These are phyloP conservation scores for Datura wrightii DNA, from an alignment of 257 asterid species.

Conservation along the genomic window DNA sequence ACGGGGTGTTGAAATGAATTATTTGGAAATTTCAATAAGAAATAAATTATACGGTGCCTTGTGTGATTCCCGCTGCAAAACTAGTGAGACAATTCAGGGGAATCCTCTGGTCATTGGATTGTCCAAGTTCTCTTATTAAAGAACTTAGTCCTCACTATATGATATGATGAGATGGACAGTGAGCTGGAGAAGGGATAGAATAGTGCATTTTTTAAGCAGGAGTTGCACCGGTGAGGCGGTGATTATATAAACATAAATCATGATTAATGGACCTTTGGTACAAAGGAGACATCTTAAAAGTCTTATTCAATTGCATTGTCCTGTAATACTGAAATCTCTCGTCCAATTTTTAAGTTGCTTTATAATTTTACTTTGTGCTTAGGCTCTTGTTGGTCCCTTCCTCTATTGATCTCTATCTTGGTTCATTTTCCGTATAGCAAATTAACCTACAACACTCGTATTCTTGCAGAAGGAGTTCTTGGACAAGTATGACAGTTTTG, in stretches of 20 bases:
- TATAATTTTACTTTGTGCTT: not conserved
- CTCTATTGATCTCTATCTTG: not conserved
- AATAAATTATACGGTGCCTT: not conserved
- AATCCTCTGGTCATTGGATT: not conserved
- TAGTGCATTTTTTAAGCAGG: not conserved
- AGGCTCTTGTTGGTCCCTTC: not conserved
- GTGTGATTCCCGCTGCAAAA: not conserved
- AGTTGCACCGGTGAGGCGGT: not conserved
- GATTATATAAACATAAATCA: not conserved
- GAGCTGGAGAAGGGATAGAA: not conserved
- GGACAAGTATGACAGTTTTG: slow-evolving; percentile 87
- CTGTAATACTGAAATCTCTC: not conserved
- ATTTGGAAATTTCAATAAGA: slow-evolving; percentile 9
- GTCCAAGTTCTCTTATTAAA: not conserved
- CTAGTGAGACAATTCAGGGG: not conserved
- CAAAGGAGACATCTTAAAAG: not conserved
- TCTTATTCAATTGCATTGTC: not conserved
- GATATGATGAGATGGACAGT: not conserved
- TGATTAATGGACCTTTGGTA: not conserved
- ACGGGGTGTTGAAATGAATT: slow-evolving; percentile 23
- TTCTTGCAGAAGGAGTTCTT: slow-evolving; percentile 84
- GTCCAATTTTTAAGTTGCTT: not conserved
- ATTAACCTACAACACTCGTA: not conserved
- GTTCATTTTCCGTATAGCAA: slow-evolving; percentile 14
- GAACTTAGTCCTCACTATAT: not conserved